These are phyloP conservation scores for Yarrowia bubula DNA, from an alignment of 805 yeast species.

Conservation along the genomic window DNA sequence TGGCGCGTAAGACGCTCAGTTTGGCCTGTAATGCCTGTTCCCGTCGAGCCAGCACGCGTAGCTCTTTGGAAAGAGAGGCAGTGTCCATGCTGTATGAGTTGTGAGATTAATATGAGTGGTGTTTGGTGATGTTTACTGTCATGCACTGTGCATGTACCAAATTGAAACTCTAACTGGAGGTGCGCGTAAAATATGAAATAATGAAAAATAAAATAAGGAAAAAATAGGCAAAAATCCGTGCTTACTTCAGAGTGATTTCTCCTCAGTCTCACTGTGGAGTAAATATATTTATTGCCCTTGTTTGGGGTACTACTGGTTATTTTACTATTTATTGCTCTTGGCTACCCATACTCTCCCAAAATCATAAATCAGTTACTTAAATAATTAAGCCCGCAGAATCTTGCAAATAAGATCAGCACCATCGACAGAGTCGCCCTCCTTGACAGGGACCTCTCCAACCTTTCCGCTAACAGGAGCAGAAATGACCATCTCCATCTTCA, in stretches of 20 bases:
- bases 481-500: slow-evolving; percentile 99
- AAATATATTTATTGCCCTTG: no score
- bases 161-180: not conserved
- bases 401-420: slow-evolving; percentile 83
- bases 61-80: not conserved
- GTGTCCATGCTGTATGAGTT: not conserved
- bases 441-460: slow-evolving; percentile 70
- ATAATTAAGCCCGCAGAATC: slow-evolving; percentile 42
- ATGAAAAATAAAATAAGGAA: no score
- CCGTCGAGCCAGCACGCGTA: not conserved
- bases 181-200: no score
- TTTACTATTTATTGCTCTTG: no score
- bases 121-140: not conserved
- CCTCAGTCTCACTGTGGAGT: no score
- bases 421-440: slow-evolving; percentile 93
- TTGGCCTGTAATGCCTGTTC: not conserved
- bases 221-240: not conserved
- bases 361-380: slow-evolving; percentile 20
- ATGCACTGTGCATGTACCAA: no score
- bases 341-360: not conserved
- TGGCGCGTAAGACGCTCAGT: not conserved
- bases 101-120: not conserved
- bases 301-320: no score
- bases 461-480: slow-evolving; percentile 87
- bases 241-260: no score